phyloP scores from a whole-genome alignment of 441 rosid genomes.

The Adansonia rubrostipa region DNA sequence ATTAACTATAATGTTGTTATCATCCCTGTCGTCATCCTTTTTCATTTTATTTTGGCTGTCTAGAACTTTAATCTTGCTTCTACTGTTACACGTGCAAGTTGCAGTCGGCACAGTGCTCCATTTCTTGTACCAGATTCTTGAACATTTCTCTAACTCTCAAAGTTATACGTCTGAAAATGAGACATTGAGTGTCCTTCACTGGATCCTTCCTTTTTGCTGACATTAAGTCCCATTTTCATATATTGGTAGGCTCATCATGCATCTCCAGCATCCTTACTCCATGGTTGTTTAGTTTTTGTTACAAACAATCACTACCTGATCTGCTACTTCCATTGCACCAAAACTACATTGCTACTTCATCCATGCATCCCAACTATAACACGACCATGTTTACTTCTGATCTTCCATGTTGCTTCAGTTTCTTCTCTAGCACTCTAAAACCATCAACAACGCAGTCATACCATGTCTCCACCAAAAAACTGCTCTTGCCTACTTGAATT shows the following conservation, averaged over 20 bases:
- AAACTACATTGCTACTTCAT: not conserved
- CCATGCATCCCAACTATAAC: not conserved
- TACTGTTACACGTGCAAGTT: not conserved
- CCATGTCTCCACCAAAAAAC: not conserved
- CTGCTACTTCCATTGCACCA: not conserved
- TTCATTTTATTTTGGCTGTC: constrained; percentile 2
- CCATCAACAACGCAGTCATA: not conserved
- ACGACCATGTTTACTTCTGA: not conserved
- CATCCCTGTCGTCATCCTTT: not conserved
- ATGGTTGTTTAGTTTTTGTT: not conserved
- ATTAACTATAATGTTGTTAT: constrained; percentile 13
- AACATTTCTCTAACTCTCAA: not conserved
- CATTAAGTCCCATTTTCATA: not conserved
- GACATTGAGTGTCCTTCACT: not conserved
- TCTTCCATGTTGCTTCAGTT: not conserved
- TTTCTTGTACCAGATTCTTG: not conserved
- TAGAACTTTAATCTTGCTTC: not conserved
- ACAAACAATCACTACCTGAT: not conserved
- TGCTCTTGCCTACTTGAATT: not conserved
- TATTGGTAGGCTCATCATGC: not conserved
- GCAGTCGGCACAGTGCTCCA: not conserved
- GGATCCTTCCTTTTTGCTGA: not conserved
- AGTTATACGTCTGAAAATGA: not conserved
- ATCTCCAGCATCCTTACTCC: not conserved
- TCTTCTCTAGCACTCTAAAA: not conserved